Evolutionary conservation across 305 asterid genomes (phyloP).

Genomic region (Fraxinus paxiana): DNA sequence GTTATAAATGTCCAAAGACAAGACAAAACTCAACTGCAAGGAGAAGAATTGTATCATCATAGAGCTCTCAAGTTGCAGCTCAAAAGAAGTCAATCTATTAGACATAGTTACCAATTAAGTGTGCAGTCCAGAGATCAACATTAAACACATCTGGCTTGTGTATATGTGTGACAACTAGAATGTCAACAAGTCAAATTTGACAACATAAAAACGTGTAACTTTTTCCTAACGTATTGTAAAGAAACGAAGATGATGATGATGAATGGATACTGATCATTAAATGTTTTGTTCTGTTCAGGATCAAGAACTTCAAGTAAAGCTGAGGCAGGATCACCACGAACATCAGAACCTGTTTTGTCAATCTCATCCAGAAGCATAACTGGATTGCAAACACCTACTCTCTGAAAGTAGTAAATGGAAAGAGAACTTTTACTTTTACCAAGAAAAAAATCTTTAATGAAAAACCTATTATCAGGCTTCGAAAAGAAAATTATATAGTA

Average conservation of each 20-base stretch:
- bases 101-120: not conserved
- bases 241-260: slow-evolving; percentile 12
- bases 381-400: slow-evolving; percentile 92
- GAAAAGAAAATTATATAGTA: not conserved
- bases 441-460: not conserved
- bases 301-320: slow-evolving; percentile 98
- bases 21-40: not conserved
- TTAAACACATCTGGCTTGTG: not conserved
- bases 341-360: slow-evolving; percentile 98
- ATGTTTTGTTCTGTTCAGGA: slow-evolving; percentile 95
- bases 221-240: not conserved
- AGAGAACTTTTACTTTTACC: slow-evolving; percentile 19
- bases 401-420: slow-evolving; percentile 43
- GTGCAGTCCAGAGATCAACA: not conserved
- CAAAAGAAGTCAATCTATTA: not conserved
- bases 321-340: slow-evolving; percentile 97
- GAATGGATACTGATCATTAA: slow-evolving; percentile 95
- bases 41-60: not conserved
- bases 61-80: not conserved
- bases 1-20: not conserved
- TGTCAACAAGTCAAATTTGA: not conserved
- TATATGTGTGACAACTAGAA: not conserved
- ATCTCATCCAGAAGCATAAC: slow-evolving; percentile 98
- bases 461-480: not conserved
- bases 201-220: not conserved